phyloP scores from a whole-genome alignment of 352 stramenopile genomes.

The Phytophthora sojae region DNA sequence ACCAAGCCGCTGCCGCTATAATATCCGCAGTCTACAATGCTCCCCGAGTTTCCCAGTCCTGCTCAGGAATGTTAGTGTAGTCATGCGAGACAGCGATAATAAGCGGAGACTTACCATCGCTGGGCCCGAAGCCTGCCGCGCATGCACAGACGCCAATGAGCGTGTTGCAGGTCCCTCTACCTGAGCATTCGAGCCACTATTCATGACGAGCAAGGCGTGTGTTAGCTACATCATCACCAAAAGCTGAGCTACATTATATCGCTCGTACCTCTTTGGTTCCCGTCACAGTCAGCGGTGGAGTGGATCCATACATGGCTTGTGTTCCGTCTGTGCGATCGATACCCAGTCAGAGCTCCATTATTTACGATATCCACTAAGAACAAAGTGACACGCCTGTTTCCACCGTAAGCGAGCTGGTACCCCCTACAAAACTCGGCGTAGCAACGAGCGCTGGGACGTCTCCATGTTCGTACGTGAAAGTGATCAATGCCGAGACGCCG shows the following conservation, averaged over 20 bases:
- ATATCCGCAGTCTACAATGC: constrained; percentile 55
- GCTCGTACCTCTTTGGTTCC: constrained; percentile 69
- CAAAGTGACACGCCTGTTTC: constrained; percentile 35
- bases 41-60: constrained; percentile 38
- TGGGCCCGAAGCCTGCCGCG: constrained; percentile 54
- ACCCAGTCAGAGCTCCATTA: neutral
- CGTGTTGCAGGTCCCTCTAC: constrained; percentile 61
- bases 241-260: neutral
- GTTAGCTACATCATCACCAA: neutral
- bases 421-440: constrained; percentile 37
- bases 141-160: constrained; percentile 60
- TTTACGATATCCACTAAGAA: no score
- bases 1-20: constrained; percentile 51
- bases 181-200: constrained; percentile 74
- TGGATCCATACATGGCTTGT: constrained; percentile 42
- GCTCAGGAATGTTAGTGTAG: neutral
- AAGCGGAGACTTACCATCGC: constrained; percentile 51
- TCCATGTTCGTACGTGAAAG: constrained; percentile 75
- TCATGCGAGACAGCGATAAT: neutral
- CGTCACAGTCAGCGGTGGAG: constrained; percentile 36
- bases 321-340: constrained; percentile 34
- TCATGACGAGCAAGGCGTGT: neutral
- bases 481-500: constrained; percentile 69
- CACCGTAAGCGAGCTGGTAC: constrained; percentile 45
- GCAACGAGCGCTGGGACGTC: constrained; percentile 62